Conservation (phyloP, 2,329 filamentous ascomycete genomes). For the Verticillium klebahnii region DNA sequence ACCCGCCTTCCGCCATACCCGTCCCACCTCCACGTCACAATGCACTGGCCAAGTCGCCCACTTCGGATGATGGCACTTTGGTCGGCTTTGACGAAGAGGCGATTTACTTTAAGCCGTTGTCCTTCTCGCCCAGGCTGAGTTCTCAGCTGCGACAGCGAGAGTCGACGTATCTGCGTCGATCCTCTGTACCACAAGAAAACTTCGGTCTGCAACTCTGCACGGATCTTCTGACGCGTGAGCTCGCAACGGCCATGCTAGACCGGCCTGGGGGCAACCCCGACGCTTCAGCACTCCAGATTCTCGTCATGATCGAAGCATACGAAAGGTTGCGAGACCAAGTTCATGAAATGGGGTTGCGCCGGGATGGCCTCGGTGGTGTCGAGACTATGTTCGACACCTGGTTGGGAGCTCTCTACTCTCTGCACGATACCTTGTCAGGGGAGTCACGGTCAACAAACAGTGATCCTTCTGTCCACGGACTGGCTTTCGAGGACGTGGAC, state of each 20-base stretch:
- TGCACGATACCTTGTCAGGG: slow-evolving; percentile 36
- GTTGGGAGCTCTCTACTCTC: slow-evolving; percentile 41
- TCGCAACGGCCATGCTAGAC: slow-evolving; percentile 35
- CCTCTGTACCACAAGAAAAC: slow-evolving; percentile 19
- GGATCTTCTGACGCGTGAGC: slow-evolving; percentile 44
- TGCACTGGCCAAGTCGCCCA: slow-evolving; percentile 23
- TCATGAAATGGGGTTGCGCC: slow-evolving; percentile 20
- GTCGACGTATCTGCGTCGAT: slow-evolving; percentile 1
- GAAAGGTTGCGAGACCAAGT: slow-evolving; percentile 47
- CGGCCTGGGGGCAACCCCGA: slow-evolving; percentile 21
- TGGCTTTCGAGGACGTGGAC: neutral
- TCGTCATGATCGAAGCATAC: slow-evolving; percentile 56
- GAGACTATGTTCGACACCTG: slow-evolving; percentile 45
- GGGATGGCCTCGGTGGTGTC: slow-evolving; percentile 23
- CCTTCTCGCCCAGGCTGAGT: slow-evolving; percentile 29
- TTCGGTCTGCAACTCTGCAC: slow-evolving; percentile 46
- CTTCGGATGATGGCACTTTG: slow-evolving; percentile 40
- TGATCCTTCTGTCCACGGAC: neutral
- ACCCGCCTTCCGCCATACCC: neutral
- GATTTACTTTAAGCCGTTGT: slow-evolving; percentile 41
- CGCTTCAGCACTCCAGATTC: slow-evolving; percentile 44
- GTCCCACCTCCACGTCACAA: neutral
- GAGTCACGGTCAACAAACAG: neutral
- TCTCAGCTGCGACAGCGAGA: slow-evolving; percentile 20
- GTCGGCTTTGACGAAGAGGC: slow-evolving; percentile 42